Percentiles rank a stretch among this genome's conserved stretches.
phyloP scores from a whole-genome alignment of 1,139 yeast species.

The Sugiyamaella neomexicana region DNA sequence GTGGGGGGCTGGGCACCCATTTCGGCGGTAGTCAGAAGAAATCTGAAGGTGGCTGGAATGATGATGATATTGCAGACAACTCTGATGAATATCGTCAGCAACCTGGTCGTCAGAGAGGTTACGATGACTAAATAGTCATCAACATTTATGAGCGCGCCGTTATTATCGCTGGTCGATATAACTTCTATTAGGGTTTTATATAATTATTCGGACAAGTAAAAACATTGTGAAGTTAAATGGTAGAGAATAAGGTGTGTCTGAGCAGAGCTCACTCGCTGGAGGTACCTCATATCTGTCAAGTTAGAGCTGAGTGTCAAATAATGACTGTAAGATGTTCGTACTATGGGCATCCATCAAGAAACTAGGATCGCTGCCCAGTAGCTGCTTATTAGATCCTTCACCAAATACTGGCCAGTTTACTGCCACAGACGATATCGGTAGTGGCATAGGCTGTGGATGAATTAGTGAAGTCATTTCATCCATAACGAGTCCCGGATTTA shows the following conservation, averaged over 20 bases:
- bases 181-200: not conserved
- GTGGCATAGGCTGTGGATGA: slow-evolving; percentile 7
- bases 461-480: slow-evolving; percentile 10
- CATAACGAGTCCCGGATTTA: slow-evolving; percentile 10
- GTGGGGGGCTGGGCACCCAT: not conserved
- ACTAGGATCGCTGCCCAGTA: slow-evolving; percentile 18
- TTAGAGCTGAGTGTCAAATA: slow-evolving; percentile 17
- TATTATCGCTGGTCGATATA: slow-evolving; percentile 11
- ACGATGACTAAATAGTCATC: not conserved
- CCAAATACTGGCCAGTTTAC: slow-evolving; percentile 14
- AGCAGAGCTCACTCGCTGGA: slow-evolving; percentile 27
- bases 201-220: not conserved
- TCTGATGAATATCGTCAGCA: slow-evolving; percentile 5
- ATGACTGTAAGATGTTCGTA: slow-evolving; percentile 27
- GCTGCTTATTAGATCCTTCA: slow-evolving; percentile 8
- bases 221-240: not conserved
- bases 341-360: slow-evolving; percentile 32
- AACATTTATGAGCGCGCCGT: not conserved
- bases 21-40: slow-evolving; percentile 3
- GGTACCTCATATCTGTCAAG: not conserved
- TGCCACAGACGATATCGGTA: slow-evolving; percentile 4
- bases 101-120: not conserved
- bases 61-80: slow-evolving; percentile 4
- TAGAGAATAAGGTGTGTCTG: slow-evolving; percentile 32
- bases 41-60: slow-evolving; percentile 8